These are phyloP conservation scores for Trichoderma atrobrunneum DNA, from an alignment of 2,329 filamentous ascomycete species.

Conservation along the genomic window DNA sequence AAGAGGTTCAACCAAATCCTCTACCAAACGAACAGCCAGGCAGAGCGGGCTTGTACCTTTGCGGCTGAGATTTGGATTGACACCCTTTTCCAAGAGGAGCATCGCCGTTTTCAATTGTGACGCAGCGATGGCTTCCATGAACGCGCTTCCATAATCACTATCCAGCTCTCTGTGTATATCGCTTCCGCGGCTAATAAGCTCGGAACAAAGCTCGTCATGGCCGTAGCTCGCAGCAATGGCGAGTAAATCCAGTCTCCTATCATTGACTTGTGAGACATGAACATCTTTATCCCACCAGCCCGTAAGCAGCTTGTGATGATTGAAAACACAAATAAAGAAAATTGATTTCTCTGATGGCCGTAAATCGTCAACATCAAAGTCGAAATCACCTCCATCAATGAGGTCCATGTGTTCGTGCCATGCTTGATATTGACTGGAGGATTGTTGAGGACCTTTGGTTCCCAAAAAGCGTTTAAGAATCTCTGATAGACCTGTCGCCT, in stretches of 20 bases:
- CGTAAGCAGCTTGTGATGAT: neutral
- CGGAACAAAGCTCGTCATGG: neutral
- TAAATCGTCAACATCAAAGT: no score
- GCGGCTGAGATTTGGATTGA: neutral
- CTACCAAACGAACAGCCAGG: fast-evolving
- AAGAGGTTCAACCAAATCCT: neutral
- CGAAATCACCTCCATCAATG: no score
- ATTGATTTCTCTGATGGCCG: neutral
- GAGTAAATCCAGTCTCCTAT: neutral
- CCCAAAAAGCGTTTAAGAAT: neutral
- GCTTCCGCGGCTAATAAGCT: neutral
- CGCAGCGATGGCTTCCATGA: neutral
- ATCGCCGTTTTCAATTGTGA: fast-evolving
- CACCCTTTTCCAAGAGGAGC: neutral
- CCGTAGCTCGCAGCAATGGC: neutral
- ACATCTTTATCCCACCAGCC: conserved; percentile 1
- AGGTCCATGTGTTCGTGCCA: no score
- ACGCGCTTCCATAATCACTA: neutral
- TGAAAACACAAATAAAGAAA: neutral
- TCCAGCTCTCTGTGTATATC: neutral
- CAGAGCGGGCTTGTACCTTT: neutral
- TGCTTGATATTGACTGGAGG: neutral
- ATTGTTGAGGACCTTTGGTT: neutral
- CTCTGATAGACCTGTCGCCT: neutral
- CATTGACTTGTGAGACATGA: neutral